Evolutionary conservation across 345 rosid genomes (phyloP), one percentile per base, ranked within the genome.

Genomic region (Carallia brachiata): DNA sequence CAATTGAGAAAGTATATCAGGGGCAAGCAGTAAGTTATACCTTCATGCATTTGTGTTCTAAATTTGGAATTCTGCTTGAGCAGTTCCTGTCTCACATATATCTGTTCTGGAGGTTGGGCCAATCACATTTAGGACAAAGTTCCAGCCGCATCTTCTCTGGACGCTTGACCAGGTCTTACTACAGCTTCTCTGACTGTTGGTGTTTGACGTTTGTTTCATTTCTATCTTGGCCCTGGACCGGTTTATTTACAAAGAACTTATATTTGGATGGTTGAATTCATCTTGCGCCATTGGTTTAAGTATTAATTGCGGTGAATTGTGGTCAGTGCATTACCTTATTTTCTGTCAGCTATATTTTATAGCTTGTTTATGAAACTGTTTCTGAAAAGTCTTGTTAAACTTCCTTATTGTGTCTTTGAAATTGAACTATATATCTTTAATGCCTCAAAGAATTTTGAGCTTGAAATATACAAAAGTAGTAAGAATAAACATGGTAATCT

Each of bases 121-220:
- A 64, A 69, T 87, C 77, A 90, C 96, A 62, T 96, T 87, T 70
- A 78, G 89, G 77, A 88, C 96, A 5, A 92, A 84, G 70, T 92
- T 88, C 74, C 98, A 86, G 90, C 87, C 90, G 32, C 93, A 89
- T 76, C 96, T 92, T 80, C 83, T 89, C 68, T 90, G 96, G 97
- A 78, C 88, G 9, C 88, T 95, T 58, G 98, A 95, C 73, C 92
- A 90, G 99, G 99, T 95, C 80, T 56, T n/a, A 52, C 28, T 65
- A 40, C 7, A 48, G 16, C 18, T 61, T 32, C 19, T 31, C 23
- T 34, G 44, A 52, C 36, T 18, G 27, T 36, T 63, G 8, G 4
- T 54, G 10, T 63, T 63, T 23, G 37, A 27, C 30, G 32, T 47
- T 28, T 34, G 62, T 47, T 64, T 65, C 36, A 27, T 56, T 30